phyloP scores from a whole-genome alignment of 306 rosid genomes.

The Pterocarpus macrocarpus region DNA sequence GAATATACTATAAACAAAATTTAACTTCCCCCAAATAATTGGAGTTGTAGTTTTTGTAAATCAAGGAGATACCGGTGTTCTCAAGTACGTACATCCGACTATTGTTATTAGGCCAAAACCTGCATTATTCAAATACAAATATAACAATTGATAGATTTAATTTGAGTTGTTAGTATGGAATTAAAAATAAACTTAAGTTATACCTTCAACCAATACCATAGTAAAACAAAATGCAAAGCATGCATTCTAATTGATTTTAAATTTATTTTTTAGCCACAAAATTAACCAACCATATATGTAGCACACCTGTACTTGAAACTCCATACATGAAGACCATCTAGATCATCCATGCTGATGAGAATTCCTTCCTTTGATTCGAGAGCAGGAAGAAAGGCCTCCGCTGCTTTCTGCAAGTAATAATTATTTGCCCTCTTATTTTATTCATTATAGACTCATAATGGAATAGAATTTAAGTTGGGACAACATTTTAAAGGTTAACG shows the following conservation, averaged over 20 bases:
- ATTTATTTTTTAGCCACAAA: neutral
- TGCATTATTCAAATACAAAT: constrained; percentile 47
- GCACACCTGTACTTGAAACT: constrained; percentile 90
- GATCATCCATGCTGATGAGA: constrained; percentile 78
- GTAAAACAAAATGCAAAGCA: neutral
- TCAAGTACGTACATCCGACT: constrained; percentile 99
- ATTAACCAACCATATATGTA: neutral
- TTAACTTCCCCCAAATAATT: neutral
- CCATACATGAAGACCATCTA: constrained; percentile 92
- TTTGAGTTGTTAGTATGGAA: neutral
- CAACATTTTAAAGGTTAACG: neutral
- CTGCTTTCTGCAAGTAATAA: constrained; percentile 73
- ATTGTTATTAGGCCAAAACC: constrained; percentile 98
- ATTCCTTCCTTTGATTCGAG: constrained; percentile 94
- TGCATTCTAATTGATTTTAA: constrained; percentile 10
- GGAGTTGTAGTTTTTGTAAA: neutral
- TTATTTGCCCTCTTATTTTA: neutral
- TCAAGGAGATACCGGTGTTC: constrained; percentile 75
- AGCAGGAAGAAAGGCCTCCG: constrained; percentile 83
- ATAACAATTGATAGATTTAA: neutral
- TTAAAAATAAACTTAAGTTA: constrained; percentile 3
- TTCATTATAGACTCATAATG: neutral
- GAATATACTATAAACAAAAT: neutral
- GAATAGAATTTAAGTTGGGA: constrained; percentile 12
- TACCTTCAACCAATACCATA: constrained; percentile 7